Evolutionary conservation across 2,329 filamentous ascomycete genomes (phyloP), one percentile per base, ranked within the genome.

Genomic region (Microsporum ferrugineum): DNA sequence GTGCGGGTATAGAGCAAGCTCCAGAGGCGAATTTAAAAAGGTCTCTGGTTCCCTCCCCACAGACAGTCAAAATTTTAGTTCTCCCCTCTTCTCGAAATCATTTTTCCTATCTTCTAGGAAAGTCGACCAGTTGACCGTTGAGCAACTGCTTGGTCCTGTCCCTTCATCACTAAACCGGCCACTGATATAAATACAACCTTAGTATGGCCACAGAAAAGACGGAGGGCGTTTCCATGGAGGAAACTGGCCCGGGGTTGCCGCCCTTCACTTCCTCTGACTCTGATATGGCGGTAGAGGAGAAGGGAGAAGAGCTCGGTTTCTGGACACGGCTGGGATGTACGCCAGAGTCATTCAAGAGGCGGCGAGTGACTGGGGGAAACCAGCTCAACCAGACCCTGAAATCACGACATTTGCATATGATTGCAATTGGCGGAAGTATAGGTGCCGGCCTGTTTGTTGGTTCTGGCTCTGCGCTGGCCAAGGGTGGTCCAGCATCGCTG

Each of bases 381-480:
- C 57, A 66, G 29, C 58, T 73, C 51, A 71, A 71, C 60, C 63
- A 68, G 47, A 66, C 66, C 38, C 60, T 72, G 33, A 66, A 70
- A 43, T 66, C 68, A 29, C 71, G 72, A 27, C 72, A 74, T 64
- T 69, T 74, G 70, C 72, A 74, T 61, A 74, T 73, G 72, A 73
- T 73, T 61, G 72, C 72, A 14, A 72, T 73, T 60, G 70, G 70
- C 68, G 64, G 66, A 31, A 47, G 56, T 49, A 43, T 45, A 39
- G 65, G 64, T 34, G 61, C 75, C 60, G 75, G 75, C 69, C 69
- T 77, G 6, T 77, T 76, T 59, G 70, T 77, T 47, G 69, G 71
- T 45, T 74, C 74, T 34, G 75, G 74, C 14, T 58, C 61, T 65
- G 71, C 75, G 29, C 66, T 77, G n/a, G 64, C 67, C 36, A 66